Evolutionary conservation across 2,329 filamentous ascomycete genomes (phyloP), one percentile per base, ranked within the genome.

Genomic region (Xylariales sp.): DNA sequence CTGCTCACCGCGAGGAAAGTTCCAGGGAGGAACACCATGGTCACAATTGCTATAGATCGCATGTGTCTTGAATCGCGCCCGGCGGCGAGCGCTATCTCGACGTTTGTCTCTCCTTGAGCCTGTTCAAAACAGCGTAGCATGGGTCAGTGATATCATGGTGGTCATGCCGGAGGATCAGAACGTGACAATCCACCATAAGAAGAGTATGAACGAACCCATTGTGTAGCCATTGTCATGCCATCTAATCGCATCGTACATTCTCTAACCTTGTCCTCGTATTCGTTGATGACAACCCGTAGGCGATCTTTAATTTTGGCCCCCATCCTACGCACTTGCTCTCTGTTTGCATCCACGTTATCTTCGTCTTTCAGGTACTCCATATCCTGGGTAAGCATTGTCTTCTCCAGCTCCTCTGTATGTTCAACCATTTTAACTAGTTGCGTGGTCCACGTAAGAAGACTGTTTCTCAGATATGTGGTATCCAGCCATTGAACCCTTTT

Each of bases 361-460:
- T 8, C 8, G 8, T 8, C 8, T 8, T n/a, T 8, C 8, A 8
- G 8, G 5, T 32, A 2, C 5, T 21, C 14, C 10, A 6, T 20
- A 32, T 13, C 6, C 18, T 23, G 15, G 12, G 5, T 24, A 19
- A 39, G 43, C 0, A 41, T n/a, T 2, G 28, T 37, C 16, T 32
- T 19, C 5, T 95, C 28, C 11, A 52, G 37, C 23, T 49, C 43
- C 6, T 48, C 43, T 1, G 40, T 28, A 19, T 48, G 46, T 0
- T 19, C 18, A 4, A 27, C 17, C 39, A 57, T 47, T 23, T 51
- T 53, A 4, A 24, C 18, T 6, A 59, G 41, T 16, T 57, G 52
- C 0, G 14, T 42, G 2, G 29, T 50, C 54, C 55, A 56, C 17
- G 33, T 56, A 4, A 49, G 33, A 0, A 60, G 47, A 12, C 42